These are phyloP conservation scores for Candida andamanensis DNA, from an alignment of 805 yeast species.

Conservation along the genomic window DNA sequence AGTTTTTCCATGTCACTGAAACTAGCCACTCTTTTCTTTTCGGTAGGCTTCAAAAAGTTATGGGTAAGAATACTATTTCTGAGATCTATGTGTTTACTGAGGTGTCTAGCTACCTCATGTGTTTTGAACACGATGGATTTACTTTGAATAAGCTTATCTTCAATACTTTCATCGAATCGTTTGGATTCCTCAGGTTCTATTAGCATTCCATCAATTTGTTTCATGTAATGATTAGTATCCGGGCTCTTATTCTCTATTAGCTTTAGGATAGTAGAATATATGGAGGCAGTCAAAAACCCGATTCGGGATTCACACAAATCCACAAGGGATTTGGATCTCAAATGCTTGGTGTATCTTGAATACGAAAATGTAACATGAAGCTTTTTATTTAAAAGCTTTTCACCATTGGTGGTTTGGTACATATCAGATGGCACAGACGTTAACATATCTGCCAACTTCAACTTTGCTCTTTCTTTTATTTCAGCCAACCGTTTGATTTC, in stretches of 20 bases:
- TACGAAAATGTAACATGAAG: conserved; percentile 58
- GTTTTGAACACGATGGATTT: conserved; percentile 32
- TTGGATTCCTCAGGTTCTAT: conserved; percentile 44
- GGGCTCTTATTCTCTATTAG: conserved; percentile 56
- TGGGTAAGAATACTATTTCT: conserved; percentile 41
- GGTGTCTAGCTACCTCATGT: conserved; percentile 26
- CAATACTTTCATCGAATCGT: conserved; percentile 23
- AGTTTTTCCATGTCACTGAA: conserved; percentile 13
- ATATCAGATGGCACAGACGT: conserved; percentile 22
- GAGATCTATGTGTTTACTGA: conserved; percentile 41
- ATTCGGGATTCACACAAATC: conserved; percentile 60
- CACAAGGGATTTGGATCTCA: conserved; percentile 60
- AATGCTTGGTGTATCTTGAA: conserved; percentile 59
- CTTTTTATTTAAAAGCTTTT: conserved; percentile 42
- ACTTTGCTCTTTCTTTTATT: conserved; percentile 54
- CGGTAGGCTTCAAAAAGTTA: conserved; percentile 32
- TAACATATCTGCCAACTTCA: conserved; percentile 29
- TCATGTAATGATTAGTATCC: conserved; percentile 33
- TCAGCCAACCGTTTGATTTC: conserved; percentile 45
- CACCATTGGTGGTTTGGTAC: conserved; percentile 24
- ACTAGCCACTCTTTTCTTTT: conserved; percentile 14
- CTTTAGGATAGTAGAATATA: conserved; percentile 56
- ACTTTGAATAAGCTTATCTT: conserved; percentile 27
- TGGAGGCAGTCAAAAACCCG: conserved; percentile 61
- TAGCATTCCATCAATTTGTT: conserved; percentile 43